Evolutionary conservation across 495 filamentous ascomycete species (phyloP), one percentile per base, ranked within the genome.

Genomic region (Tuber aestivum): DNA sequence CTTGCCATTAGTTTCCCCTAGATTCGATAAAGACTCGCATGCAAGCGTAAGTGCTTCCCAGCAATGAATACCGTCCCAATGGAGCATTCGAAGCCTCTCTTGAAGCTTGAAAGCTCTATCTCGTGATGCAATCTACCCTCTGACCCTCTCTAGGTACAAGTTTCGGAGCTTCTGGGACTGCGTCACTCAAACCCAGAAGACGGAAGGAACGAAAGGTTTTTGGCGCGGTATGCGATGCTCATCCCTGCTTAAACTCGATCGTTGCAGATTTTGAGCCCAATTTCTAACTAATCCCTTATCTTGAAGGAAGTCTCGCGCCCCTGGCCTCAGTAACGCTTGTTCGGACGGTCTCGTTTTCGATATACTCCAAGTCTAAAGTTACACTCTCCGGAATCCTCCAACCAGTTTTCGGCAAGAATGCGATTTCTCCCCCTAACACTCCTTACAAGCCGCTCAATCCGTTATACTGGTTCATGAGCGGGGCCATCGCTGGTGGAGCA

Each of bases 311-410:
- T 77, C 88, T 91, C 48, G 92, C 93, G 70, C 94, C 94, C 44
- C 87, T 97, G 82, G 89, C 89, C 32, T 95, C 92, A 86, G 92
- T 97, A 71, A 97, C 94, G 14, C 87, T 93, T 70, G 94, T 97
- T 73, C 90, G 94, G 48, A 95, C 95, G 32, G 88, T 97, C 71
- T 95, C 93, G n/a, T 97, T 97, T 83, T 94, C 93, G 45, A 91
- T 95, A 73, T 97, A 97, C 85, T 93, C 94, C 83, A 88, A 87
- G 50, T 91, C 92, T 56, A 97, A 97, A 85, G 89, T 93, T 83
- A 84, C 85, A 18, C 91, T 94, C 80, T 90, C 92, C 56, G 83
- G 80, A 6, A 69, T 81, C 48, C 69, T 83, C 41, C 77, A 78
- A 73, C 74, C 74, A 20, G 35, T 78, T 14, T 65, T 83, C 35